Base-by-base conservation (phyloP, 169 alveolate genomes). In the Eimeria nieschulzi region DNA sequence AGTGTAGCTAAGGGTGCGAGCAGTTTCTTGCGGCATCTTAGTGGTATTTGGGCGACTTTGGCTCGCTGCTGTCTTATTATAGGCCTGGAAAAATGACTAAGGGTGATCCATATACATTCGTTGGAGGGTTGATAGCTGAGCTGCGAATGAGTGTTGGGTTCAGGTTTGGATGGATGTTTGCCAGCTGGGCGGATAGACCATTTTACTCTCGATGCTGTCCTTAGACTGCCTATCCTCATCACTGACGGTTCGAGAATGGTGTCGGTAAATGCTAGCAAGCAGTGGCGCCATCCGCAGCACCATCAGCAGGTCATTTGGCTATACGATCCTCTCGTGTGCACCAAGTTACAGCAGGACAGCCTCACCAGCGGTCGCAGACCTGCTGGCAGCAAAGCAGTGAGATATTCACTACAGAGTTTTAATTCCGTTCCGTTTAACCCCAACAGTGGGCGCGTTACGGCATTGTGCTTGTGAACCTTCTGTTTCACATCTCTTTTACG, bases 151-250 rank as follows among this genome's bases (percentile, higher is more conserved):
- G 83, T 78, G 86, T 19, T 9, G 56, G 26, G 6, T 80, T 33
- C 87, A 80, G 87, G 87, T 56, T 73, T 80, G 66, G 9, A 56
- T 26, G 75, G 87, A 3, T 80, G 8, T 59, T 55, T 80, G 17
- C 87, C 87, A 13, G 73, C 51, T 8, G 87, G 87, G 26, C 54
- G 73, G 75, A 80, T 54, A 19, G 87, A 80, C 33, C 87, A 80
- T 64, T 80, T 80, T 73, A 80, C 87, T 7, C 63, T 80, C 61
- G 87, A 80, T 15, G 87, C 59, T 33, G 75, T 80, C 63, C 87
- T 80, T n/a, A 55, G 87, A 15, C 87, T 80, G 87, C 87, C 87
- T 12, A 55, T 59, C 10, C 87, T 80, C 9, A 80, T 33, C 53
- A 80, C 63, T 26, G 56, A 55, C 19, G 87, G 87, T 13, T 80